These are phyloP conservation scores for Neostapfia colusana DNA, from an alignment of 176 grass and related monocot genomes.

Conservation along the genomic window DNA sequence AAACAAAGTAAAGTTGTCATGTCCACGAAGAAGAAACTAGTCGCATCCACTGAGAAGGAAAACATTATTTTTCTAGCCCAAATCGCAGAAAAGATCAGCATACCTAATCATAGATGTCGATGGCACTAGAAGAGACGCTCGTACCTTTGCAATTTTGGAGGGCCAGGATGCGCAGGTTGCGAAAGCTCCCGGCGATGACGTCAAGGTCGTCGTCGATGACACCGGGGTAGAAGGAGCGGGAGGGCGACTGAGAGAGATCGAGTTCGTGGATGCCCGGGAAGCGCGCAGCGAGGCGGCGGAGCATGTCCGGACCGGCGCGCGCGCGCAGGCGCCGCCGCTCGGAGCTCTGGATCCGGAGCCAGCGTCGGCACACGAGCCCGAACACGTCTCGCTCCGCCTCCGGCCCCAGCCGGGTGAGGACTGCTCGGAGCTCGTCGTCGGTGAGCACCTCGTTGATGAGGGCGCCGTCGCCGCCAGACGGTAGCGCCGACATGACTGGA, in stretches of 20 bases:
- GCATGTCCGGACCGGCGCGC: constrained; percentile 70
- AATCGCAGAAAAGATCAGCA: neutral
- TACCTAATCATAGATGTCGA: neutral
- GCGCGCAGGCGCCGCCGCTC: constrained; percentile 60
- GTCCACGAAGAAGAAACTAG: neutral
- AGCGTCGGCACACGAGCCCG: constrained; percentile 80
- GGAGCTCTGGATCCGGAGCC: constrained; percentile 82
- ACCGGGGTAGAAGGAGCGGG: constrained; percentile 71
- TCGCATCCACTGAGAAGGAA: neutral
- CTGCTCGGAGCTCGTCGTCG: constrained; percentile 71
- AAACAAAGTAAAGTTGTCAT: neutral
- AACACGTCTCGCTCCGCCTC: constrained; percentile 73
- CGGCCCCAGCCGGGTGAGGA: constrained; percentile 52
- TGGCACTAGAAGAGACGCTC: constrained; percentile 10
- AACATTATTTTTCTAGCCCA: neutral
- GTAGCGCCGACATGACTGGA: constrained; percentile 39
- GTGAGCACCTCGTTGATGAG: constrained; percentile 73
- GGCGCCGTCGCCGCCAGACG: constrained; percentile 16
- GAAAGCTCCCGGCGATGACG: constrained; percentile 44
- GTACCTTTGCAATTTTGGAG: constrained; percentile 74
- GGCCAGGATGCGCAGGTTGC: constrained; percentile 49
- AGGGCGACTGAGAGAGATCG: constrained; percentile 57
- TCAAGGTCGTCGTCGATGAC: constrained; percentile 63
- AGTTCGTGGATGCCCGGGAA: constrained; percentile 53
- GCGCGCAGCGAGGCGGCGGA: constrained; percentile 61